Conservation (phyloP, 805 yeast genomes). For the Lachancea sp. region DNA sequence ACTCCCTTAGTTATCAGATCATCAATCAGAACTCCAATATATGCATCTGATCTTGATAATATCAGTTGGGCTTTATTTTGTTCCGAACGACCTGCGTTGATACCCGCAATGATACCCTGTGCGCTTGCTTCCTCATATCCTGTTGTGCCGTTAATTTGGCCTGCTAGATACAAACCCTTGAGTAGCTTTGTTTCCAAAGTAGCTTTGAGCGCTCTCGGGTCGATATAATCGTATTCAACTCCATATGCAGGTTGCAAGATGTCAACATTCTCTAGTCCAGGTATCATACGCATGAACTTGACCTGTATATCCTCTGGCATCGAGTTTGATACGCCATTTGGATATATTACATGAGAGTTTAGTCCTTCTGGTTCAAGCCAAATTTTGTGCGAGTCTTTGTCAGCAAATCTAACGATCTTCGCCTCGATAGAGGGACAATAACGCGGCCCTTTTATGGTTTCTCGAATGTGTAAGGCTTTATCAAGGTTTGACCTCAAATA, state of each 20-base stretch:
- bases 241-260: slow-evolving; percentile 97
- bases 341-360: slow-evolving; percentile 80
- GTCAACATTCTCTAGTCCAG: slow-evolving; percentile 82
- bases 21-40: slow-evolving; percentile 86
- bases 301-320: slow-evolving; percentile 93
- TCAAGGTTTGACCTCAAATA: slow-evolving; percentile 64
- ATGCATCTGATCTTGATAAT: slow-evolving; percentile 74
- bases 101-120: slow-evolving; percentile 93
- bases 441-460: slow-evolving; percentile 92
- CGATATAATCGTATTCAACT: slow-evolving; percentile 96
- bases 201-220: slow-evolving; percentile 76
- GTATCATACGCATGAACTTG: slow-evolving; percentile 64
- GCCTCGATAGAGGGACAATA: slow-evolving; percentile 97
- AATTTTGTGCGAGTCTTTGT: slow-evolving; percentile 67
- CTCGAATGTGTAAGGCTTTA: slow-evolving; percentile 83
- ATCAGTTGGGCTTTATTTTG: slow-evolving; percentile 39
- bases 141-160: slow-evolving; percentile 97
- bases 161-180: slow-evolving; percentile 79
- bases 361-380: slow-evolving; percentile 98
- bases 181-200: slow-evolving; percentile 80
- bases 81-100: slow-evolving; percentile 73
- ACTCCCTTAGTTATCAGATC: slow-evolving; percentile 94
- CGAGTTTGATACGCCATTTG: slow-evolving; percentile 93
- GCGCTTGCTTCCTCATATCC: slow-evolving; percentile 99
- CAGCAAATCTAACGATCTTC: slow-evolving; percentile 72